These are phyloP conservation scores for Eucalyptus decipiens DNA, from an alignment of 345 rosid species.

Conservation along the genomic window DNA sequence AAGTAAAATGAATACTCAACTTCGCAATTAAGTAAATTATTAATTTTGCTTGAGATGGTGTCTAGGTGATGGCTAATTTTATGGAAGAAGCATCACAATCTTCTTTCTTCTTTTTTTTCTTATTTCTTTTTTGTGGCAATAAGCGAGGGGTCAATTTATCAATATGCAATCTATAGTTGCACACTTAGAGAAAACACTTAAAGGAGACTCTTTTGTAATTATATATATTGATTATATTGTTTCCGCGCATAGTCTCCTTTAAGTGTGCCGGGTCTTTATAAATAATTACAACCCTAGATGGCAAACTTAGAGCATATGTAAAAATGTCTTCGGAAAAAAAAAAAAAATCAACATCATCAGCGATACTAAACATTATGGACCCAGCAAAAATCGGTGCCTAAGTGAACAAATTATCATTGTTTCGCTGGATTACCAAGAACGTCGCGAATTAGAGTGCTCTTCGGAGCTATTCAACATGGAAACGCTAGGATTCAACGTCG, in stretches of 20 bases:
- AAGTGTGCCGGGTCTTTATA: neutral
- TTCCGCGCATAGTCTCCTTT: neutral
- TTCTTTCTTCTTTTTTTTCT: rapidly evolving
- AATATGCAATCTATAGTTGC: neutral
- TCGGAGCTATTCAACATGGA: neutral
- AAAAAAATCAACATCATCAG: neutral
- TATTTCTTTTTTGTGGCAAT: rapidly evolving
- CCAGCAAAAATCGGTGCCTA: neutral
- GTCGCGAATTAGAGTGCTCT: neutral
- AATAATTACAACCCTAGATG: neutral
- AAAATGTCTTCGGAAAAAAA: neutral
- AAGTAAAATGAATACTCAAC: neutral
- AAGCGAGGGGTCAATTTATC: neutral
- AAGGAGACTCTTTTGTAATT: neutral
- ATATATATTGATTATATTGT: neutral
- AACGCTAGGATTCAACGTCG: neutral
- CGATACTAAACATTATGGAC: neutral
- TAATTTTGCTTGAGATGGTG: neutral
- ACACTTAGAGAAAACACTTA: neutral
- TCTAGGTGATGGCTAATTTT: neutral
- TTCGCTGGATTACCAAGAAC: neutral
- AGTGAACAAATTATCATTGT: neutral
- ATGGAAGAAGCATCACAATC: neutral
- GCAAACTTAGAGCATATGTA: neutral
- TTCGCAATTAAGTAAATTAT: neutral